Percentiles rank a stretch among this genome's conserved stretches.
Evolutionary conservation across 2,329 filamentous ascomycete species (phyloP).

Genomic region (Ophiostoma australiae): DNA sequence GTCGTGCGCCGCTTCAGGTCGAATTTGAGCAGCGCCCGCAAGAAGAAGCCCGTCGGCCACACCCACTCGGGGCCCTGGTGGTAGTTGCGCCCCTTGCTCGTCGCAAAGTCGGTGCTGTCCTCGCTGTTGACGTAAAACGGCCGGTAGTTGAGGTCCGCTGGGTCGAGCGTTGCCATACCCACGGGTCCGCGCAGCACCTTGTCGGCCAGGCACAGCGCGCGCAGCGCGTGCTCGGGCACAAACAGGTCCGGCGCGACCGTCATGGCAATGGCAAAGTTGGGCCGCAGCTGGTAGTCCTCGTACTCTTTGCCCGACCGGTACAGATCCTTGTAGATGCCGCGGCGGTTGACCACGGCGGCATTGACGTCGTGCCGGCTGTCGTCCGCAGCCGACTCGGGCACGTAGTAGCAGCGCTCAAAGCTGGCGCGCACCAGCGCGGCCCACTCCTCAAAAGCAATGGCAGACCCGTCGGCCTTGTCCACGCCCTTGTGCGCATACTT

Average conservation of each 20-base stretch:
- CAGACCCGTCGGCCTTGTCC: slow-evolving; percentile 53
- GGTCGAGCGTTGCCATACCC: slow-evolving; percentile 94
- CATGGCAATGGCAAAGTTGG: slow-evolving; percentile 96
- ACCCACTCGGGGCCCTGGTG: slow-evolving; percentile 98
- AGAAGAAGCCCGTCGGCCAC: slow-evolving; percentile 95
- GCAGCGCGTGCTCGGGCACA: slow-evolving; percentile 68
- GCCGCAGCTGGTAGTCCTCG: slow-evolving; percentile 92
- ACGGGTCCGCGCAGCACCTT: slow-evolving; percentile 74
- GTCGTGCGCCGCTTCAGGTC: slow-evolving; percentile 67
- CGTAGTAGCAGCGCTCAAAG: slow-evolving; percentile 90
- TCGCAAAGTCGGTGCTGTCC: slow-evolving; percentile 85
- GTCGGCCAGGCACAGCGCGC: slow-evolving; percentile 76
- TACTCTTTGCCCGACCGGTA: slow-evolving; percentile 93
- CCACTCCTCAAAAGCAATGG: slow-evolving; percentile 73
- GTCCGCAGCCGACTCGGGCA: slow-evolving; percentile 65
- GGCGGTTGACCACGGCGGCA: slow-evolving; percentile 71
- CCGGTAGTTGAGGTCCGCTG: slow-evolving; percentile 84
- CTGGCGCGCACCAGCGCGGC: slow-evolving; percentile 71
- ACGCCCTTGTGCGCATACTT: slow-evolving; percentile 71
- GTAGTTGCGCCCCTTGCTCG: slow-evolving; percentile 92
- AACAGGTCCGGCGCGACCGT: slow-evolving; percentile 87
- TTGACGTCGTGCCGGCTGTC: slow-evolving; percentile 79
- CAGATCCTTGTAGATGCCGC: slow-evolving; percentile 96
- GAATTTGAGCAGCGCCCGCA: slow-evolving; percentile 85
- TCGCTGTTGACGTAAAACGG: slow-evolving; percentile 94